These are phyloP conservation scores for Ilyonectria destructans DNA, from an alignment of 2,329 filamentous ascomycete species.

Conservation along the genomic window DNA sequence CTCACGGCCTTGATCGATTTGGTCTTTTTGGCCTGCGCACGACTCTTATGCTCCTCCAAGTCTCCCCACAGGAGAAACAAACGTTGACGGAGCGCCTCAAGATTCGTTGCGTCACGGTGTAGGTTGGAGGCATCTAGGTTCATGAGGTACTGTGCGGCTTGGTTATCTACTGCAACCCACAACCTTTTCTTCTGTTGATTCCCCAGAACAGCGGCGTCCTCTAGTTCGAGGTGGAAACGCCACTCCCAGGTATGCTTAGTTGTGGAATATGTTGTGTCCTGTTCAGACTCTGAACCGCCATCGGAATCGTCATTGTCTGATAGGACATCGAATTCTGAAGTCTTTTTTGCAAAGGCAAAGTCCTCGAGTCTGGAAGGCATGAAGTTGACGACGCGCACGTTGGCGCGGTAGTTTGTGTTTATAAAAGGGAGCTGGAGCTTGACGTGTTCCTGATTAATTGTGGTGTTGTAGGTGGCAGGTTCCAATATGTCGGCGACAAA, in stretches of 20 bases:
- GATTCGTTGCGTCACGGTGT: conserved; percentile 61
- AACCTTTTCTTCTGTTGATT: conserved; percentile 63
- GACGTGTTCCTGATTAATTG: conserved; percentile 57
- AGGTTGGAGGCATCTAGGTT: conserved; percentile 70
- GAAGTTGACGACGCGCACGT: conserved; percentile 87
- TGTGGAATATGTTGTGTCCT: conserved; percentile 44
- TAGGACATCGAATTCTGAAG: conserved; percentile 66
- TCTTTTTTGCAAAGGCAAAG: conserved; percentile 71
- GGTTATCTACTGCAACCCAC: conserved; percentile 79
- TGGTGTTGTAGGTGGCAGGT: conserved; percentile 59
- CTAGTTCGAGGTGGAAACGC: conserved; percentile 85
- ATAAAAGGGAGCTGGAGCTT: conserved; percentile 77
- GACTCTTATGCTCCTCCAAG: conserved; percentile 78
- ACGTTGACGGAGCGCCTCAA: conserved; percentile 75
- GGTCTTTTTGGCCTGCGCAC: conserved; percentile 50
- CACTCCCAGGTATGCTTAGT: conserved; percentile 78
- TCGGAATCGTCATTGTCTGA: conserved; percentile 58
- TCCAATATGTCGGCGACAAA: conserved; percentile 60
- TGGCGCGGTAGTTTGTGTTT: conserved; percentile 79
- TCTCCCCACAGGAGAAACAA: conserved; percentile 90
- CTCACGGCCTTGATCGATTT: conserved; percentile 45
- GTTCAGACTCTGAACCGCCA: conserved; percentile 47
- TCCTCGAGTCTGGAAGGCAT: conserved; percentile 79
- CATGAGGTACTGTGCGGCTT: conserved; percentile 65
- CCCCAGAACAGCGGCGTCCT: conserved; percentile 70